A percentile compares a stretch with the other conserved stretches of the same genome.
phyloP scores from a whole-genome alignment of 208 protist genomes.

The Phytomonas serpens region DNA sequence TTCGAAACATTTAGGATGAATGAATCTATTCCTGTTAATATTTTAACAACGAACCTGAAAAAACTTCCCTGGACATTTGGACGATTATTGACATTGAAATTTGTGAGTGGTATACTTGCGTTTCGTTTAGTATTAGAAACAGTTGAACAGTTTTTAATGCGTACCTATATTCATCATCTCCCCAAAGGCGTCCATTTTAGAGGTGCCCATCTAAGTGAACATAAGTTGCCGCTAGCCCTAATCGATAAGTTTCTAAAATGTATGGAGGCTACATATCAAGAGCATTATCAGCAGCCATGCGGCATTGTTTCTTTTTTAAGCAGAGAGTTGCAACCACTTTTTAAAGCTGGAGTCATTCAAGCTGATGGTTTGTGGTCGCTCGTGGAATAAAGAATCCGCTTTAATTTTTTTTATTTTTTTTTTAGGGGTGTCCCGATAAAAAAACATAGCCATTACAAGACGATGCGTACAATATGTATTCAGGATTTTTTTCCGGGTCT shows the following conservation, averaged over 20 bases:
- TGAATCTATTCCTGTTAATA: background rate
- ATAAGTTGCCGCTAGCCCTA: slow-evolving; percentile 11
- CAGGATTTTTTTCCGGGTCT: background rate
- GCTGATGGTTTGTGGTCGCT: slow-evolving; percentile 17
- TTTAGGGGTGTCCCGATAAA: background rate
- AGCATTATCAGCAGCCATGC: slow-evolving; percentile 5
- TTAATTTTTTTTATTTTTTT: slow-evolving; percentile 11
- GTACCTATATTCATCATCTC: slow-evolving; percentile 21
- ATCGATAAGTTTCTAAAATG: slow-evolving; percentile 5
- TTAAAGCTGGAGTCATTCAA: slow-evolving; percentile 19
- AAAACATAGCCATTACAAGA: background rate
- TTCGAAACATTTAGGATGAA: slow-evolving; percentile 3
- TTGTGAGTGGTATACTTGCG: slow-evolving; percentile 23
- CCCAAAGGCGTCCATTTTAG: background rate
- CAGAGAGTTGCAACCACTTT: slow-evolving; percentile 19
- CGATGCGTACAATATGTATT: background rate
- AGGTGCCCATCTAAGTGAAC: slow-evolving; percentile 13
- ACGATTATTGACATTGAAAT: slow-evolving; percentile 13
- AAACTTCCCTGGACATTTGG: background rate
- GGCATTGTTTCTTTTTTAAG: slow-evolving; percentile 16
- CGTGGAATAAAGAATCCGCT: background rate
- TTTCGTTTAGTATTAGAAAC: slow-evolving; percentile 44
- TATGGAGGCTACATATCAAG: slow-evolving; percentile 5
- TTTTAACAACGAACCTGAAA: background rate
- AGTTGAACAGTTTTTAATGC: slow-evolving; percentile 26